Evolutionary conservation across 2,329 filamentous ascomycete genomes (phyloP), one percentile per base, ranked within the genome.

Genomic region (Neopestalotiopsis sp.): DNA sequence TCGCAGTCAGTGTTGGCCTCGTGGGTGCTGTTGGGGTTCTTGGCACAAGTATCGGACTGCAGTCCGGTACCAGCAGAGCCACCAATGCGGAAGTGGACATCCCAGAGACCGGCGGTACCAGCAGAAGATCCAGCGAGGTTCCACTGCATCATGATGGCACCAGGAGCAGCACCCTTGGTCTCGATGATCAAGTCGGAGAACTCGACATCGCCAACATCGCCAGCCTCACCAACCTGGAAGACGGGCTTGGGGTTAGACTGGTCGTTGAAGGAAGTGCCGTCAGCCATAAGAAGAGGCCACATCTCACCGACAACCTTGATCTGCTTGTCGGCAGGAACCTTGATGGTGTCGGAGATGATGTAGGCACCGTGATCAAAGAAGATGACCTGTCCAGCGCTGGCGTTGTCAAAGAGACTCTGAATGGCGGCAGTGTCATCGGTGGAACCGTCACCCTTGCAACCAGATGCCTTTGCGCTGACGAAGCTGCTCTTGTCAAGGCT

Each of bases 11-110:
- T 77, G 71, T 93, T 90, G 72, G 91, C 87, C 3, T 81, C 79
- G 65, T 92, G 89, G 5, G 85, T 86, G 14, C 84, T 82, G 65
- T 86, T 84, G 57, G 92, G 92, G 71, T 91, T 92, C 86, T 97
- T 97, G 79, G 88, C 81, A 84, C 95, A 98, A 67, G 86, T 90
- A 79, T 93, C 87, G 20, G 91, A 92, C 81, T 97, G 93, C 17
- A 98, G 88, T 72, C 93, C 82, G 34, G 95, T 97, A 70, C 95
- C 95, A 4, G 92, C 91, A 67, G 91, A 91, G 58, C 96, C 96
- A 75, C 94, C 95, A 74, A 99, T 89, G 77, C 96, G 94, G 83
- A 96, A 92, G 84, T 99, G 96, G n/a, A 95, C 91, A 76, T 99
- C 96, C 93, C 95, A 99, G 81, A 98, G 90, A 71, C 90, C 95